Evolutionary conservation across 176 grass and related monocot species (phyloP), one percentile per base, ranked within the genome.

Genomic region (Ampelocalamus luodianensis): DNA sequence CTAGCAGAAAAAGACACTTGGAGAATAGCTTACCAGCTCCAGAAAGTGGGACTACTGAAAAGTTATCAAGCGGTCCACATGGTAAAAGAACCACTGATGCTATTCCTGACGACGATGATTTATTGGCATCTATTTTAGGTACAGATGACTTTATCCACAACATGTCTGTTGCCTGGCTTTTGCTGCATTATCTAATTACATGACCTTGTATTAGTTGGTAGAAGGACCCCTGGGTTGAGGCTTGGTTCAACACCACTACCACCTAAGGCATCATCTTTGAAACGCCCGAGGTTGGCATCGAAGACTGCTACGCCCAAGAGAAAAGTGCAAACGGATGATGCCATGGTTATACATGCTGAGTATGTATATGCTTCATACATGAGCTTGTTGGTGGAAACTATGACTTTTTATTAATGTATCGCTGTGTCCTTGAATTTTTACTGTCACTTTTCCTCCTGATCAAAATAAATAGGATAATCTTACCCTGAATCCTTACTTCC

Each of bases 321-420:
- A 82, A 99, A 96, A 86, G 94, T 91, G 70, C 87, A 91, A 84
- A 70, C 90, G 62, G 97, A 99, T 76, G 97, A 99, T 84, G 90
- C 90, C 73, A 96, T 93, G 90, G 90, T 99, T 75, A 93, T 99
- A 81, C 93, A 96, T 88, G 97, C 97, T 73, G 97, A 99, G 97
- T 99, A 96, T 65, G 94, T 89, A 76, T 75, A 88, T 82, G 72
- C 39, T 81, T 82, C 61, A 51, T 36, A 69, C 61, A 67, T 43
- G 23, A 68, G 15, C 63, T 79, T 79, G 10, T 46, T 80, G 22
- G 18, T 83, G 61, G 71, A 76, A 90, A 84, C 65, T 32, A 58
- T 54, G 9, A 77, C 42, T 56, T 3, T 67, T 78, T 73, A 74
- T 62, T 43, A 85, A 66, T 46, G 39, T 46, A 32, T 50, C 8